Evolutionary conservation across 2,329 filamentous ascomycete genomes (phyloP), one percentile per base, ranked within the genome.

Genomic region (Microdochium trichocladiopsis): DNA sequence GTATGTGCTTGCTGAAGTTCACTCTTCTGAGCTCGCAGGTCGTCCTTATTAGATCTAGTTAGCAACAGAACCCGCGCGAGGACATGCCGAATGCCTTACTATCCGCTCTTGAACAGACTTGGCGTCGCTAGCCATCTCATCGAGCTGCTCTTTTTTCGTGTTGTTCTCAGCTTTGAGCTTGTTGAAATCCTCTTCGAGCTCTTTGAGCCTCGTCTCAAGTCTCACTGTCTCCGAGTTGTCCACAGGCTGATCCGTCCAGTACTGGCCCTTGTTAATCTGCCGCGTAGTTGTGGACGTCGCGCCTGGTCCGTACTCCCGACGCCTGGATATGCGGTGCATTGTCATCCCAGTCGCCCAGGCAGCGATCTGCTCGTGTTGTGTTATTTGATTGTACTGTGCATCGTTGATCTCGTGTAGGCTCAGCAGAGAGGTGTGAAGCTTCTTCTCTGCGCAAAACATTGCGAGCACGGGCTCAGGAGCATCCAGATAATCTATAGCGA

Each of bases 401-500:
- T 88, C 80, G 2, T 68, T 80, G 31, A 92, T 82, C 10, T 89
- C 82, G 4, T 66, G 67, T 14, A 84, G 71, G 16, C 80, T 75
- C 47, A 93, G 78, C 1, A 83, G 90, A 5, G 86, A 85, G 24
- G 74, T 72, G 60, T 95, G 83, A 6, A 96, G 68, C 51, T 73
- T 78, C 53, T 79, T 82, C 58, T 88, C 86, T 12, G 83, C 79
- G 67, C 91, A 96, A 22, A 99, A 79, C 87, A 95, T 94, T 6
- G 90, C 87, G 31, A 97, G 72, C 1, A 99, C 89, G 2, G 88
- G 80, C 1, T 86, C 83, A 0, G 95, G 95, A 0, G 93, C 94
- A 31, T 85, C 78, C 5, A 99, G 65, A 53, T 80, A 89, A 62
- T 97, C 88, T 24, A 88, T 76, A 1, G 90, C 84, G 72, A 88